Conservation (phyloP, 2,329 filamentous ascomycete species). For the Colletotrichum musae region DNA sequence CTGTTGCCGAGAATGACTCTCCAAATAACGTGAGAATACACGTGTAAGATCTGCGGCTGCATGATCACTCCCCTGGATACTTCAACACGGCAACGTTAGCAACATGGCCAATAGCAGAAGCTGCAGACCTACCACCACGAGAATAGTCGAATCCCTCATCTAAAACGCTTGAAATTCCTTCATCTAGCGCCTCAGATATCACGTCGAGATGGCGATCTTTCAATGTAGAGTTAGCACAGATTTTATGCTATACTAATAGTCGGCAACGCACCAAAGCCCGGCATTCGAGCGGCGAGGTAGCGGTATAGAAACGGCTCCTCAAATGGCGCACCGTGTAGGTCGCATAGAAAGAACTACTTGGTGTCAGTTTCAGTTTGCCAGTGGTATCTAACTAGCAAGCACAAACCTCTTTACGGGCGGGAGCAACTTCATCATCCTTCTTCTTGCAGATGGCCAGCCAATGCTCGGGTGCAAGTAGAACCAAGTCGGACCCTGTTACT, state of each 20-base stretch:
- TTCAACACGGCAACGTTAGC: neutral
- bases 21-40: conserved; percentile 37
- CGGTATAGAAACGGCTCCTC: conserved; percentile 30
- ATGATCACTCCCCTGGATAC: conserved; percentile 23
- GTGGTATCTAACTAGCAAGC: rapidly evolving
- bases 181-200: conserved; percentile 28
- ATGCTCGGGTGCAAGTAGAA: conserved; percentile 26
- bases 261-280: conserved; percentile 20
- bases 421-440: conserved; percentile 32
- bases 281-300: conserved; percentile 32
- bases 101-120: neutral
- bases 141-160: conserved; percentile 3
- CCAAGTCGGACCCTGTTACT: conserved; percentile 26
- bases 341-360: conserved; percentile 30
- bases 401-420: conserved; percentile 31
- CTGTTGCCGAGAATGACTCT: conserved; percentile 19
- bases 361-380: neutral
- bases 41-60: conserved; percentile 32
- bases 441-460: conserved; percentile 35
- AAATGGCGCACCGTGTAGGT: conserved; percentile 32
- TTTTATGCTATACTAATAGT: neutral
- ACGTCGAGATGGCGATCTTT: conserved; percentile 30
- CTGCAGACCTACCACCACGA: neutral
- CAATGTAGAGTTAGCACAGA: neutral
- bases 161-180: conserved; percentile 20